Conservation (phyloP, 805 yeast genomes). For the Zygosaccharomyces siamensis region DNA sequence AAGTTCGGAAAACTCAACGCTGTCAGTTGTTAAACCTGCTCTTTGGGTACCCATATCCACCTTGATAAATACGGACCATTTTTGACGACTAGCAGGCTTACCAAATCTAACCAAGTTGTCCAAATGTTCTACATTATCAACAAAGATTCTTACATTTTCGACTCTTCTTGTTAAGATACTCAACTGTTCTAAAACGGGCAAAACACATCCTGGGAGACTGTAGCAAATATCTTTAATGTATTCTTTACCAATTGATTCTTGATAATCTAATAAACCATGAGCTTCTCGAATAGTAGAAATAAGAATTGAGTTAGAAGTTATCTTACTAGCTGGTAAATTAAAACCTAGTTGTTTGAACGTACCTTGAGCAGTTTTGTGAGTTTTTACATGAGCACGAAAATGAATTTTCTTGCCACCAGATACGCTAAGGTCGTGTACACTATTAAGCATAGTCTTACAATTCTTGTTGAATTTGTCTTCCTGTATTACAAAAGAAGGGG, state of each 20-base stretch:
- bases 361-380: constrained; percentile 67
- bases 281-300: constrained; percentile 71
- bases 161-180: constrained; percentile 41
- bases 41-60: constrained; percentile 67
- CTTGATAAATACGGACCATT: constrained; percentile 64
- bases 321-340: constrained; percentile 31
- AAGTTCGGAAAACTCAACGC: constrained; percentile 36
- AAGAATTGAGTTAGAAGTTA: constrained; percentile 47
- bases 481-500: constrained; percentile 47
- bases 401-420: constrained; percentile 26
- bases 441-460: constrained; percentile 46
- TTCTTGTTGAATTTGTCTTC: constrained; percentile 38
- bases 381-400: constrained; percentile 71
- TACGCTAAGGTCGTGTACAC: constrained; percentile 36
- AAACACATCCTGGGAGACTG: constrained; percentile 54
- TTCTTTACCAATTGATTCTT: constrained; percentile 24
- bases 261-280: constrained; percentile 41
- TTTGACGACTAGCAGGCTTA: constrained; percentile 16
- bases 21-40: constrained; percentile 49
- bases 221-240: constrained; percentile 46
- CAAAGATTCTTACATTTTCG: constrained; percentile 48
- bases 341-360: constrained; percentile 49
- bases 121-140: constrained; percentile 58
- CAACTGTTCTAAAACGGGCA: constrained; percentile 46
- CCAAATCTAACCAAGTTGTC: constrained; percentile 41